A percentile compares a stretch with the other conserved stretches of the same genome.
Conservation (phyloP, 305 asterid species). For the Solanum hybrid region DNA sequence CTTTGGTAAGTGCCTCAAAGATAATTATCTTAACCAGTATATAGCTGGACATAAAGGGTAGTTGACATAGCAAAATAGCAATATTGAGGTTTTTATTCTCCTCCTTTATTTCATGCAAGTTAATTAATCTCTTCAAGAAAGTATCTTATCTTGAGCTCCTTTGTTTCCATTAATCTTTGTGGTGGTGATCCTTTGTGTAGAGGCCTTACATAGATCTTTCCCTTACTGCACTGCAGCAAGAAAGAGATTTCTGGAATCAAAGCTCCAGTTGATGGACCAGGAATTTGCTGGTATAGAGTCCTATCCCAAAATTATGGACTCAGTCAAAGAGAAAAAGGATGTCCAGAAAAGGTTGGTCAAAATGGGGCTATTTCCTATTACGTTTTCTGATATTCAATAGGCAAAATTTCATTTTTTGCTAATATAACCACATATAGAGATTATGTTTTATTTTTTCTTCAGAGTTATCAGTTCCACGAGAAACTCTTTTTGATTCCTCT, state of each 20-base stretch:
- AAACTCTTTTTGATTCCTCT: not conserved
- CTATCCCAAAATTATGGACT: slow-evolving; percentile 51
- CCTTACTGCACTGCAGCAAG: slow-evolving; percentile 49
- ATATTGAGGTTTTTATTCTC: not conserved
- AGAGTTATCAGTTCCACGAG: not conserved
- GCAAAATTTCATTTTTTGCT: not conserved
- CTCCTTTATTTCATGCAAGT: not conserved
- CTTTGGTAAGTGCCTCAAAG: not conserved
- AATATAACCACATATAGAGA: not conserved
- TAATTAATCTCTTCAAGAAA: not conserved
- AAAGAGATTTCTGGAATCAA: slow-evolving; percentile 62
- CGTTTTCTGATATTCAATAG: not conserved
- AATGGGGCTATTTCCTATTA: not conserved
- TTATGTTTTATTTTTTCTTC: not conserved
- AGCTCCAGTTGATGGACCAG: slow-evolving; percentile 62
- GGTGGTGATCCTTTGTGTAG: not conserved
- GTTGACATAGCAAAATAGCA: not conserved
- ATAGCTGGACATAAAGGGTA: not conserved
- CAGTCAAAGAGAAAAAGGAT: slow-evolving; percentile 59
- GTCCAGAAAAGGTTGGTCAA: slow-evolving; percentile 49
- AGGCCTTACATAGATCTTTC: not conserved
- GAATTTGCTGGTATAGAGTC: slow-evolving; percentile 57
- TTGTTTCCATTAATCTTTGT: not conserved
- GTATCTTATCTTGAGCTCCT: not conserved
- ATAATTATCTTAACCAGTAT: not conserved